phyloP scores from a whole-genome alignment of 202 grass and related monocot genomes.

The Elaeis oleifera region DNA sequence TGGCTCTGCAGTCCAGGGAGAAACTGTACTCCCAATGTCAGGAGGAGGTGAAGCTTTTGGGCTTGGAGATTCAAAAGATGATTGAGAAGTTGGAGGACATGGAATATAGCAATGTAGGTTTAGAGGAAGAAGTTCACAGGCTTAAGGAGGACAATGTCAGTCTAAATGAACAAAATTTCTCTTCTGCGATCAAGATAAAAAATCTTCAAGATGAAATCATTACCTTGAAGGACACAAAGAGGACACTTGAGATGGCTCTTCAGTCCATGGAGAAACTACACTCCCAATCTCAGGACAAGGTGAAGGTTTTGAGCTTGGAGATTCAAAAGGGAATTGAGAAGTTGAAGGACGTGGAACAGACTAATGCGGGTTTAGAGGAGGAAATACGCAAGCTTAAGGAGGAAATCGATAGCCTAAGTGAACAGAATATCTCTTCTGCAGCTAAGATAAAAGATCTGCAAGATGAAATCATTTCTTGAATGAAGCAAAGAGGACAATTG shows the following conservation, averaged over 20 bases:
- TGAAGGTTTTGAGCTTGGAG: constrained; percentile 41
- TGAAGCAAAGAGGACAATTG: constrained; percentile 26
- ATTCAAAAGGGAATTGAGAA: constrained; percentile 35
- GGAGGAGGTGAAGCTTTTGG: constrained; percentile 43
- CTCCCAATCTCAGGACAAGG: constrained; percentile 43
- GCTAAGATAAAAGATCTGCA: constrained; percentile 47
- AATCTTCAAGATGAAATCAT: constrained; percentile 28
- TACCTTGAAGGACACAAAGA: constrained; percentile 24
- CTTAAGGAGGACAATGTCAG: constrained; percentile 46
- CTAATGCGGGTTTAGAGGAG: constrained; percentile 38
- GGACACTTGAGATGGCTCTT: constrained; percentile 28
- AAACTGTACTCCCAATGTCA: constrained; percentile 41
- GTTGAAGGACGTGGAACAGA: constrained; percentile 34
- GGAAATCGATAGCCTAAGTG: constrained; percentile 45
- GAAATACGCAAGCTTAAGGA: constrained; percentile 50
- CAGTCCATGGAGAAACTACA: constrained; percentile 32
- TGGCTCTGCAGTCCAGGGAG: constrained; percentile 33
- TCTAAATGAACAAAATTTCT: constrained; percentile 58
- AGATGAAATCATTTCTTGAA: constrained; percentile 22
- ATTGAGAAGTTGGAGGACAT: constrained; percentile 39
- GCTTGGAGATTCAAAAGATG: constrained; percentile 33
- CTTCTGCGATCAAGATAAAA: constrained; percentile 50
- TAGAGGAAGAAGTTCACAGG: constrained; percentile 48
- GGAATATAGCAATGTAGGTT: constrained; percentile 29
- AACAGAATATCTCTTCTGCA: constrained; percentile 50